Base-by-base conservation (phyloP, 805 yeast species). In the Candida ovalis region DNA sequence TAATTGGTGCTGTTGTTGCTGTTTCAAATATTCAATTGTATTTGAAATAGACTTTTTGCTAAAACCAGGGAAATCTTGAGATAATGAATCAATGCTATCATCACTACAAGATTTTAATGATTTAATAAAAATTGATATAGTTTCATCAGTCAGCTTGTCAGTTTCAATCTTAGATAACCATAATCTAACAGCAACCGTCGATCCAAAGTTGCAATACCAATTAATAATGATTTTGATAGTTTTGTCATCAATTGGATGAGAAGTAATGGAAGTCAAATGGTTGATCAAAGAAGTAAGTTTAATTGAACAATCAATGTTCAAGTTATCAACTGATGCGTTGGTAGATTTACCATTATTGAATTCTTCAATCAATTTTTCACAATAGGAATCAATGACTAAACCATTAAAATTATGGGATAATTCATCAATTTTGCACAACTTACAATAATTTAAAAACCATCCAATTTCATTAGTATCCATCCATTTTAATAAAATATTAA, bases 141-240 rank as follows among this genome's bases (percentile, higher is more conserved):
- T 59, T 3, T 24, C 41, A 1, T 28, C 30, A 1, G 47, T 25
- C 23, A 59, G 18, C 1, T 47, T 44, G 10, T 15, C 9, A 8
- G 33, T 44, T 17, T 15, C 9, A 8, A 32, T 12, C 5, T 37
- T 19, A 12, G 49, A 46, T 1, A 58, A n/a, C 63, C 64, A 63
- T 19, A 40, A 25, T n/a, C 43, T 37, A 15, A 59, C 62, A 17
- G 62, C 66, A 24, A 57, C 36, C 15, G 67, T 63, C 2, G 64
- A 55, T 9, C 55, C 52, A 18, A 47, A 56, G 21, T 45, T 43
- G 21, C 61, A 57, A 44, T 64, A 63, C 17, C 55, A 25, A 15
- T 40, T 40, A 2, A 55, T 32, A 6, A 63, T 51, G 18, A 47
- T 15, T n/a, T 50, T 49, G 19, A 43, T 56, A 1, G 48, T 32